phyloP scores from a whole-genome alignment of 305 asterid species.

The Stenogyne calaminthoides region DNA sequence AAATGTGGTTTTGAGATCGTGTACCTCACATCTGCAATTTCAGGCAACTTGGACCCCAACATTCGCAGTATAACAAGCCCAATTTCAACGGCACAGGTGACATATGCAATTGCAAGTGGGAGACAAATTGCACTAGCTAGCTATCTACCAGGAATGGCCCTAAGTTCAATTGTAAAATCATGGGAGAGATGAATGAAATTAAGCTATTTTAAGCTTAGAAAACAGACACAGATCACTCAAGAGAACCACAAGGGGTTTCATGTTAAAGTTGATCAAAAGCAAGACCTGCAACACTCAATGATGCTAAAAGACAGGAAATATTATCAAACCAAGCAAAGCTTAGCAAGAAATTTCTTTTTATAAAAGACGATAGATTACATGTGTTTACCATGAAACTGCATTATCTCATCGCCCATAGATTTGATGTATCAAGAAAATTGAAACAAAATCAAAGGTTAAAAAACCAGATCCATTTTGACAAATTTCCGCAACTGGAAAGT shows the following conservation, averaged over 20 bases:
- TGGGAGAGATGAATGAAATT: neutral
- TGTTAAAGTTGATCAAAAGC: neutral
- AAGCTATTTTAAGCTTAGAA: neutral
- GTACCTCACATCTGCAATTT: neutral
- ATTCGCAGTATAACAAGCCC: neutral
- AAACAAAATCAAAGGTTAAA: slow-evolving; percentile 29
- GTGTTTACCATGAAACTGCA: slow-evolving; percentile 12
- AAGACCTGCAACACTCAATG: neutral
- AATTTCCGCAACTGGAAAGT: slow-evolving; percentile 31
- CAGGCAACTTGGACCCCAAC: neutral
- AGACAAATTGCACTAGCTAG: neutral
- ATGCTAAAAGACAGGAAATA: neutral
- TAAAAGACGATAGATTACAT: neutral
- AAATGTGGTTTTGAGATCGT: neutral
- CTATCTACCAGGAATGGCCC: neutral
- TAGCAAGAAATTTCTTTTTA: neutral
- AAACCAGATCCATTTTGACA: slow-evolving; percentile 24
- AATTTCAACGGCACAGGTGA: neutral
- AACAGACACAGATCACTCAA: neutral
- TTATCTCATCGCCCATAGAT: slow-evolving; percentile 14
- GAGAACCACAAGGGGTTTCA: neutral
- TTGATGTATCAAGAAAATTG: slow-evolving; percentile 22
- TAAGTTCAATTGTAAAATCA: neutral
- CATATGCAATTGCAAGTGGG: neutral
- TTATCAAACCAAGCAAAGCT: neutral